Conservation (phyloP, 108 stramenopile species). For the Skeletonema potamos region DNA sequence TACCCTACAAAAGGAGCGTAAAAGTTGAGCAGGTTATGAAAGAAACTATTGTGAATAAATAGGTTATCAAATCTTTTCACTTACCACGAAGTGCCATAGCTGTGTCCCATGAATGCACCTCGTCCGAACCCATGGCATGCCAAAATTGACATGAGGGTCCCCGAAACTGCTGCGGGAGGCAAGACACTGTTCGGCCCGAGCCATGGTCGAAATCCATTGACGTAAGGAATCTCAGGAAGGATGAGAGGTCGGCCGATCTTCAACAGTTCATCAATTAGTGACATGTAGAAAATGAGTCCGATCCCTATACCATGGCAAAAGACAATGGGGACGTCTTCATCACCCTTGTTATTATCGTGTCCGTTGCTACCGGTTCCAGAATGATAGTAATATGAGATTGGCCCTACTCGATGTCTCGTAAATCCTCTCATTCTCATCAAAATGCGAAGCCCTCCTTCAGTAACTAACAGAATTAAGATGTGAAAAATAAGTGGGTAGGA, state of each 20-base stretch:
- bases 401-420: conserved; percentile 60
- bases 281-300: conserved; percentile 74
- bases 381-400: conserved; percentile 78
- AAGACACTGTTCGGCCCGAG: conserved; percentile 69
- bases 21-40: neutral
- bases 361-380: conserved; percentile 45
- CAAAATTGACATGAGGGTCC: conserved; percentile 80
- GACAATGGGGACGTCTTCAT: conserved; percentile 62
- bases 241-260: conserved; percentile 71
- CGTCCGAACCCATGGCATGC: conserved; percentile 70
- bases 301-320: conserved; percentile 90
- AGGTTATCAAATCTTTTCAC: neutral
- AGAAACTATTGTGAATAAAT: neutral
- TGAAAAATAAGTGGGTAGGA: conserved; percentile 79
- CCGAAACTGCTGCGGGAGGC: conserved; percentile 67
- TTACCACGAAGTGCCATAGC: conserved; percentile 72
- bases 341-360: conserved; percentile 27
- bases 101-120: conserved; percentile 78
- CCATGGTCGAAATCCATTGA: conserved; percentile 84
- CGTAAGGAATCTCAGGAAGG: conserved; percentile 81
- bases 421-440: conserved; percentile 76
- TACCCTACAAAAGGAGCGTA: conserved; percentile 1
- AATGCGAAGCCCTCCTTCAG: conserved; percentile 67
- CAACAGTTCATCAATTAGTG: conserved; percentile 69
- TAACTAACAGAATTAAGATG: conserved; percentile 58